Base-by-base conservation (phyloP, 805 yeast genomes). In the Yarrowia sp. region DNA sequence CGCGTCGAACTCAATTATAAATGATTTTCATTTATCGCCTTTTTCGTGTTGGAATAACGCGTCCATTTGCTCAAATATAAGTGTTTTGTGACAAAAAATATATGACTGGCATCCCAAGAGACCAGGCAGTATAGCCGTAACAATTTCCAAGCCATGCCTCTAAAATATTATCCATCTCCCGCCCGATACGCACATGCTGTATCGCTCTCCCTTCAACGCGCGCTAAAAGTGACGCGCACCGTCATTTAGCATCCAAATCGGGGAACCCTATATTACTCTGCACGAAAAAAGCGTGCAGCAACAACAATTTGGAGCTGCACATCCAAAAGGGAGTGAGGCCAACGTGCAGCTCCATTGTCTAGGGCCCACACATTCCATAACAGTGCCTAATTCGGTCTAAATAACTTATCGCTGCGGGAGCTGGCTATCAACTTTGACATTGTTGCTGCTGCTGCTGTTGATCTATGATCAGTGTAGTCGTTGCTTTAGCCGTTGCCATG, bases 1-100 rank as follows among this genome's bases (percentile, higher is more conserved):
- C 44, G 46, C 61, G 61, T 38, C 32, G 19, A 54, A 54, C 61
- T 54, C 46, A 54, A 54, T 54, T 54, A 54, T 54, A 54, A 54
- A 54, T 38, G 61, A 54, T 54, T 54, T 54, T 54, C 61, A 38
- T 54, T 24, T 36, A 54, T 21, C 46, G n/a, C 58, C 22, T 10
- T 32, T 48, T 32, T 35, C 59, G 59, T 24, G 59, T 35, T 24
- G 10, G 4, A 16, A 33, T 21, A 8, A 38, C 61, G 61, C 61
- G 61, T 54, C 24, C n/a, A n/a, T 10, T 46, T 46, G 52, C n/a
- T 11, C 24, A 46, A 30, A 46, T n/a, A 16, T 28, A 3, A 22
- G n/a, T 17, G 9, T 28, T n/a, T 17, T n/a, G 9, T 1, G n/a
- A 28, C 4, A 11, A 7, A 26, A 30, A 32, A 28, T 19, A 48